Base-by-base conservation (phyloP, 805 yeast genomes). In the Cyberlindnera xishuangbannaensis region DNA sequence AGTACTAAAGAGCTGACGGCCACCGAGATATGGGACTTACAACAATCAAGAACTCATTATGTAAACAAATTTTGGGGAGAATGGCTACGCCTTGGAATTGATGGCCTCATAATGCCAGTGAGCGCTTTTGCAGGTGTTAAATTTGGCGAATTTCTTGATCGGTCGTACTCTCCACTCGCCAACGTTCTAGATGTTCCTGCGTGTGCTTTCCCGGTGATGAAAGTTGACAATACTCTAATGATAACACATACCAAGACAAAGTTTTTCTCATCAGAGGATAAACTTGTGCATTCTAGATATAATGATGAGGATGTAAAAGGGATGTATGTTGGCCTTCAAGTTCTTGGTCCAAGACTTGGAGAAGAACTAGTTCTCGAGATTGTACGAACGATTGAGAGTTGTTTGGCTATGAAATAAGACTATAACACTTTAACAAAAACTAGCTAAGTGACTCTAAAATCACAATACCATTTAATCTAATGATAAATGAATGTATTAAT, bases 131-230 rank as follows among this genome's bases (percentile, higher is more conserved):
- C 57, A 4, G 30, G 39, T 5, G 33, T 36, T 12, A 45, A 47
- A 11, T 51, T 58, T 27, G 71, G 68, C 2, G 51, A 51, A 25
- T 62, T 65, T 20, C 59, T 71, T 14, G 79, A 73, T 48, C 68
- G 62, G 8, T 56, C 73, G 10, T 57, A 80, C 53, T 76, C 84
- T 2, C 64, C 72, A 15, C 54, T 66, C 50, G 64, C 71, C 49
- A 76, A 76, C 50, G 61, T 70, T n/a, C 50, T 75, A 6, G 83
- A 76, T 48, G 73, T 73, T 44, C 57, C 77, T 12, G 69, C 71
- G 27, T 76, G 76, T 26, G 66, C 69, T 1, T 46, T 79, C 29
- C 86, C 86, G 0, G 74, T 75, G 2, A 73, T 5, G 69, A 69
- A 61, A 2, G 45, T 49, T 24, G 61, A 55, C 6, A 56, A 61